phyloP scores from a whole-genome alignment of 768 basidiomycete genomes.

The Tremella fuciformis region DNA sequence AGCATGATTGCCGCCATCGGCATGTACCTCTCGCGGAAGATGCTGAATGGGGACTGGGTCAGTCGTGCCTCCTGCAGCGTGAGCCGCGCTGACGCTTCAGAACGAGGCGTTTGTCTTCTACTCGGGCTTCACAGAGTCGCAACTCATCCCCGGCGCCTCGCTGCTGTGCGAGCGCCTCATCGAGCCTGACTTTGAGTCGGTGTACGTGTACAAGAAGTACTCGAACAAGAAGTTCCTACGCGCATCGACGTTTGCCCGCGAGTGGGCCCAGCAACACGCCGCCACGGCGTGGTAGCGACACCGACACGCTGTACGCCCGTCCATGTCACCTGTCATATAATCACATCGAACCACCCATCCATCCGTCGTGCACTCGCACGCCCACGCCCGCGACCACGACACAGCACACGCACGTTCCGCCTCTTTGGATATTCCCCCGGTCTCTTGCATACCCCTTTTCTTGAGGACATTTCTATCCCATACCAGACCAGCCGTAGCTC shows the following conservation, averaged over 20 bases:
- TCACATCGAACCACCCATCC: conserved; percentile 4
- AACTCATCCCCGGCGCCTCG: conserved; percentile 74
- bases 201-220: conserved; percentile 94
- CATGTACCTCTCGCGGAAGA: conserved; percentile 92
- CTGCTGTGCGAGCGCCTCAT: conserved; percentile 78
- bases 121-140: conserved; percentile 85
- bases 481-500: too few relatives aligned
- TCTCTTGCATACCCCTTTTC: too few relatives aligned
- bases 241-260: conserved; percentile 57
- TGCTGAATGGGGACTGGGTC: conserved; percentile 96
- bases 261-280: conserved; percentile 53
- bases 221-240: conserved; percentile 97
- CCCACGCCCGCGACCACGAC: too few relatives aligned
- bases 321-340: conserved; percentile 5
- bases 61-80: conserved; percentile 53
- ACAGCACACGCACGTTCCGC: too few relatives aligned
- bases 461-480: too few relatives aligned
- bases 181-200: conserved; percentile 72
- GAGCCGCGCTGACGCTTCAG: conserved; percentile 54
- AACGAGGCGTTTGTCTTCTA: conserved; percentile 87
- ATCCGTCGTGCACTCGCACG: background rate
- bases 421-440: too few relatives aligned
- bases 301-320: background rate
- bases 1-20: conserved; percentile 90
- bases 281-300: conserved; percentile 21